These are phyloP conservation scores for Thalassiosira mediterranea DNA, from an alignment of 352 stramenopile genomes.

Conservation along the genomic window DNA sequence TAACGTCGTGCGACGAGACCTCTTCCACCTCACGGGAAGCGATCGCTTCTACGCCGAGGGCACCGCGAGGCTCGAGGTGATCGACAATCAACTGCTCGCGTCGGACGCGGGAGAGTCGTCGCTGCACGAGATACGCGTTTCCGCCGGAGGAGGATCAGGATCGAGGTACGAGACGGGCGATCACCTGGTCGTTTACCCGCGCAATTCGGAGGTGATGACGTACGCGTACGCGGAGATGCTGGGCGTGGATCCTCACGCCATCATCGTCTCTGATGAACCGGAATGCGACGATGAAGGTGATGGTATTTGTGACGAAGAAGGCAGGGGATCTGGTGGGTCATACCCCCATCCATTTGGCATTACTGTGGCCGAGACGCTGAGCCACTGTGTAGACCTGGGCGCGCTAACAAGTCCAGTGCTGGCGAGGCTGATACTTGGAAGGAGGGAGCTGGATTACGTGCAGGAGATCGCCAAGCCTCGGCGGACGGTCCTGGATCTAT, in stretches of 20 bases:
- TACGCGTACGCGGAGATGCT: slow-evolving; percentile 56
- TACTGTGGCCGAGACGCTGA: slow-evolving; percentile 70
- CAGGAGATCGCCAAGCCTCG: slow-evolving; percentile 60
- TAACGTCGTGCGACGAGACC: slow-evolving; percentile 26
- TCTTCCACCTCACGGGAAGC: slow-evolving; percentile 43
- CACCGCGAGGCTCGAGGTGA: slow-evolving; percentile 44
- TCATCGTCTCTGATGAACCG: slow-evolving; percentile 35
- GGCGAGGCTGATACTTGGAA: slow-evolving; percentile 48
- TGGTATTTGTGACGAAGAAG: too few species aligned
- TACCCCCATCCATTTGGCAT: slow-evolving; percentile 70
- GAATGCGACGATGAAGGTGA: too few species aligned
- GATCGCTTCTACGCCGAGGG: slow-evolving; percentile 52
- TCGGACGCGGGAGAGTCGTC: slow-evolving; percentile 37
- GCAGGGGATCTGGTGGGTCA: slow-evolving; percentile 9
- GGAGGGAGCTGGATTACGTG: slow-evolving; percentile 69
- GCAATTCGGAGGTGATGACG: slow-evolving; percentile 57
- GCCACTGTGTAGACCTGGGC: slow-evolving; percentile 70
- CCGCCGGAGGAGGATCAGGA: slow-evolving; percentile 15
- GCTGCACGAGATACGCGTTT: slow-evolving; percentile 57
- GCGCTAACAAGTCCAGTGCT: slow-evolving; percentile 62
- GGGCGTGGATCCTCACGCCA: slow-evolving; percentile 58
- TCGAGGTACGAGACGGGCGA: slow-evolving; percentile 62
- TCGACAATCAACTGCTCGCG: slow-evolving; percentile 41
- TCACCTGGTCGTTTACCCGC: slow-evolving; percentile 73
- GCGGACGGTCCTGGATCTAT: slow-evolving; percentile 62